phyloP scores from a whole-genome alignment of 2,329 filamentous ascomycete species.

The Fusarium robinianum region DNA sequence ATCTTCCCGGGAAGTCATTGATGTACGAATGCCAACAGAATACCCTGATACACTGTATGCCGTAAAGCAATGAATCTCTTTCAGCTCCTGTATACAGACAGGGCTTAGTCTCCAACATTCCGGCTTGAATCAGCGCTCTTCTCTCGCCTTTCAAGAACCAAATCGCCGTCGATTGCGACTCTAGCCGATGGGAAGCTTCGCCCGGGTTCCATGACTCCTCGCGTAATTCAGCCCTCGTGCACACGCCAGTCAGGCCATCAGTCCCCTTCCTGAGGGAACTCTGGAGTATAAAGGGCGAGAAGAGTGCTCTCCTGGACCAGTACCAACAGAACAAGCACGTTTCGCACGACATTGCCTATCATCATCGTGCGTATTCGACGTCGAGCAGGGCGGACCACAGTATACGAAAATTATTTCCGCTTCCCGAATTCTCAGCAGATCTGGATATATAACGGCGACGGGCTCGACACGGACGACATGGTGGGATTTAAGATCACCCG shows the following conservation, averaged over 20 bases:
- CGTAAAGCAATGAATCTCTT: not conserved
- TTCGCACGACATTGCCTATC: too few species aligned
- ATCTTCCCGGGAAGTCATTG: conserved; percentile 9
- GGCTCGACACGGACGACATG: conserved; percentile 15
- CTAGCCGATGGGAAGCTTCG: conserved; percentile 12
- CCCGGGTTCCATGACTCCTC: not conserved
- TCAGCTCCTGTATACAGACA: not conserved
- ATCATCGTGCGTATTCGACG: too few species aligned
- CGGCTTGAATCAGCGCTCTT: too few species aligned
- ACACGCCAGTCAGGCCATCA: conserved; percentile 14
- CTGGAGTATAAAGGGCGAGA: conserved; percentile 4
- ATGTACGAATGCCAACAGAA: conserved; percentile 19
- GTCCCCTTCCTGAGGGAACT: not conserved
- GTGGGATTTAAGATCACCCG: conserved; percentile 28
- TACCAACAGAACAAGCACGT: too few species aligned
- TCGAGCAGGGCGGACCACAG: too few species aligned
- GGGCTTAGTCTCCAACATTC: too few species aligned
- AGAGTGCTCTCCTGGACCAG: too few species aligned
- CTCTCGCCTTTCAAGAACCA: conserved; percentile 2
- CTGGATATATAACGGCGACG: not conserved
- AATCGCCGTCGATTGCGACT: conserved; percentile 17
- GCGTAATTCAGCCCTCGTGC: conserved; percentile 5
- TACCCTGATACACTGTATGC: conserved; percentile 26
- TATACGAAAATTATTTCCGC: too few species aligned
- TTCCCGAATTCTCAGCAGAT: not conserved